phyloP scores from a whole-genome alignment of 2,329 filamentous ascomycete genomes.

The Neofusicoccum umdonicola region DNA sequence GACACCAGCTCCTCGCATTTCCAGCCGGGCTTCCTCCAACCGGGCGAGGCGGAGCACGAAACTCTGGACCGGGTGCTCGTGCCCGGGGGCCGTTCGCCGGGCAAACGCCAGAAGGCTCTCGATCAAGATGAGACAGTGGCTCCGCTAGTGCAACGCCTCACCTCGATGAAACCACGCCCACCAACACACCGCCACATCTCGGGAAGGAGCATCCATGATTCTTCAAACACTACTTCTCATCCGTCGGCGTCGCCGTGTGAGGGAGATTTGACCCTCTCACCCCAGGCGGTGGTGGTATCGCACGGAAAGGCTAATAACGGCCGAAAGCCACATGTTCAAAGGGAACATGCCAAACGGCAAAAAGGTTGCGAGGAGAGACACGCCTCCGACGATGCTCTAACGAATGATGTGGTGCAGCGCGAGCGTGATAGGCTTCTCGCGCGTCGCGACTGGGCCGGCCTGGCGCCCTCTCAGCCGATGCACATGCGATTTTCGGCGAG shows the following conservation, averaged over 20 bases:
- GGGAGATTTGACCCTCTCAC: not conserved
- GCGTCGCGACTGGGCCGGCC: conserved; percentile 35
- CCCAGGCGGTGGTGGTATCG: not conserved
- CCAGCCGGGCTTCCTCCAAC: conserved; percentile 26
- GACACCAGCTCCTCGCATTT: conserved; percentile 23
- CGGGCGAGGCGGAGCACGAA: not conserved
- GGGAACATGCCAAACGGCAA: not conserved
- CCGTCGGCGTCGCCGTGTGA: not conserved
- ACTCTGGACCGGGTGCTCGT: not conserved
- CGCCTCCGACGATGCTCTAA: not conserved
- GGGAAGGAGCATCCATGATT: not conserved
- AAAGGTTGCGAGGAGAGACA: not conserved
- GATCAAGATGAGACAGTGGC: conserved; percentile 3
- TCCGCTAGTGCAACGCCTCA: not conserved
- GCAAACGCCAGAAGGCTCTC: not conserved
- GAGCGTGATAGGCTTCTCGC: conserved; percentile 31
- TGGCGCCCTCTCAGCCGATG: conserved; percentile 29
- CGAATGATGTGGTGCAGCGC: conserved; percentile 20
- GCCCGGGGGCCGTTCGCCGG: not conserved
- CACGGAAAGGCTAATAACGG: not conserved
- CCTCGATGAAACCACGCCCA: not conserved
- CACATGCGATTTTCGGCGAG: conserved; percentile 28
- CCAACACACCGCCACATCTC: not conserved
- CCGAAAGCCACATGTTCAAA: not conserved
- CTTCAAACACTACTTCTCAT: not conserved